Conservation (phyloP, 2,329 filamentous ascomycete species). For the Magnaporthiopsis incrustans region DNA sequence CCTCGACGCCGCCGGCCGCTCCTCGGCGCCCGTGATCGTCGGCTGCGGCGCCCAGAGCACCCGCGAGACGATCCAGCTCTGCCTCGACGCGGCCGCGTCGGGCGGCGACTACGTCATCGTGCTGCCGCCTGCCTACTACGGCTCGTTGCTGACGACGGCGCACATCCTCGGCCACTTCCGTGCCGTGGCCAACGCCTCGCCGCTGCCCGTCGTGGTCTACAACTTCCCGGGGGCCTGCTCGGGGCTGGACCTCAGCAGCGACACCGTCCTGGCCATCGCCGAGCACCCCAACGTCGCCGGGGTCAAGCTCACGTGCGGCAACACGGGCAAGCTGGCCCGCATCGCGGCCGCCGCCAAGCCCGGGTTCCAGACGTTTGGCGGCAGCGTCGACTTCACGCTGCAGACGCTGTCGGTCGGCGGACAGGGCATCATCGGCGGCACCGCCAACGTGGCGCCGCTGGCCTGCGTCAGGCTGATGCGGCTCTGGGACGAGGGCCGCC, state of each 20-base stretch:
- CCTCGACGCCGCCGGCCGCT: slow-evolving; percentile 29
- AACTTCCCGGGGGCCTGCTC: slow-evolving; percentile 53
- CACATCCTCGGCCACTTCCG: slow-evolving; percentile 54
- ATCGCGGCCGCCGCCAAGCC: slow-evolving; percentile 32
- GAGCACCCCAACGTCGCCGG: slow-evolving; percentile 51
- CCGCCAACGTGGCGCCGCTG: slow-evolving; percentile 59
- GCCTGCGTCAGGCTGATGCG: slow-evolving; percentile 54
- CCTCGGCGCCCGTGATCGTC: slow-evolving; percentile 55
- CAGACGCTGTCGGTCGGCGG: slow-evolving; percentile 64
- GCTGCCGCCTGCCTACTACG: slow-evolving; percentile 63
- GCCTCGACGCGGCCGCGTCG: slow-evolving; percentile 52
- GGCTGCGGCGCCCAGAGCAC: slow-evolving; percentile 62
- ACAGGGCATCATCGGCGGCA: slow-evolving; percentile 62
- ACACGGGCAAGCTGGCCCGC: slow-evolving; percentile 50
- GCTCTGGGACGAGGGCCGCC: slow-evolving; percentile 50
- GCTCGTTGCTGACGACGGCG: slow-evolving; percentile 47
- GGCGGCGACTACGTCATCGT: slow-evolving; percentile 62
- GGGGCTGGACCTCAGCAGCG: slow-evolving; percentile 50
- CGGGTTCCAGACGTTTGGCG: slow-evolving; percentile 60
- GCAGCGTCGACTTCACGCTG: slow-evolving; percentile 66
- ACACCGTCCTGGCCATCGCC: slow-evolving; percentile 44
- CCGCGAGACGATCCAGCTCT: slow-evolving; percentile 57
- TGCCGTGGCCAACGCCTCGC: slow-evolving; percentile 48
- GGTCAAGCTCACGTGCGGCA: slow-evolving; percentile 56
- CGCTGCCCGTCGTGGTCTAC: slow-evolving; percentile 54